Evolutionary conservation across 495 filamentous ascomycete species (phyloP).

Genomic region (Neurospora sp.): DNA sequence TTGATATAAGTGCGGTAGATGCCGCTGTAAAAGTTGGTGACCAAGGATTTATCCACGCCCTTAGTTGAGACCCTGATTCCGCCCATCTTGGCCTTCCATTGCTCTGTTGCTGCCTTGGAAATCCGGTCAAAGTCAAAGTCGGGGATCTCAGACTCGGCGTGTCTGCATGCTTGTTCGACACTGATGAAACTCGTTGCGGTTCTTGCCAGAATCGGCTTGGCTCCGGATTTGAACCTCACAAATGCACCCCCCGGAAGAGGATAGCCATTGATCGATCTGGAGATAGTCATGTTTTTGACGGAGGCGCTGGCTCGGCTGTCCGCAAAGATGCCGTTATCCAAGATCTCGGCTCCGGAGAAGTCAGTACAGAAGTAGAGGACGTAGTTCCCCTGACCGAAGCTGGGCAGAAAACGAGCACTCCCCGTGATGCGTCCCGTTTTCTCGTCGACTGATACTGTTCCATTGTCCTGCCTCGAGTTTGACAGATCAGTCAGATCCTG

Average conservation of each 20-base stretch:
- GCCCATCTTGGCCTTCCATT: conserved; percentile 56
- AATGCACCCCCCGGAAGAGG: conserved; percentile 44
- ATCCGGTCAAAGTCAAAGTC: conserved; percentile 53
- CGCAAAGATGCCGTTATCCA: conserved; percentile 55
- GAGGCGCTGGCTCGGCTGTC: conserved; percentile 46
- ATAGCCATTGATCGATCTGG: conserved; percentile 51
- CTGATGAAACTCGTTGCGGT: conserved; percentile 66
- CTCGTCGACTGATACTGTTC: conserved; percentile 42
- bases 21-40: conserved; percentile 61
- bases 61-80: conserved; percentile 46
- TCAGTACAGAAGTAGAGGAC: conserved; percentile 57
- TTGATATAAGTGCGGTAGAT: conserved; percentile 63
- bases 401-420: conserved; percentile 55
- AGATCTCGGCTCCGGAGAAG: conserved; percentile 52
- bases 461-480: conserved; percentile 52
- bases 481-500: conserved; percentile 59
- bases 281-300: conserved; percentile 46
- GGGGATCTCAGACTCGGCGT: conserved; percentile 59
- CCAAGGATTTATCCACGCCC: conserved; percentile 41
- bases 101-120: conserved; percentile 39
- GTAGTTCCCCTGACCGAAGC: conserved; percentile 58
- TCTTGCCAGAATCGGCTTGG: conserved; percentile 46
- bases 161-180: conserved; percentile 51
- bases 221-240: conserved; percentile 20
- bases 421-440: conserved; percentile 53